Evolutionary conservation across 1,284 basidiomycete genomes (phyloP), one percentile per base, ranked within the genome.

Genomic region (Ceratobasidium sp.): DNA sequence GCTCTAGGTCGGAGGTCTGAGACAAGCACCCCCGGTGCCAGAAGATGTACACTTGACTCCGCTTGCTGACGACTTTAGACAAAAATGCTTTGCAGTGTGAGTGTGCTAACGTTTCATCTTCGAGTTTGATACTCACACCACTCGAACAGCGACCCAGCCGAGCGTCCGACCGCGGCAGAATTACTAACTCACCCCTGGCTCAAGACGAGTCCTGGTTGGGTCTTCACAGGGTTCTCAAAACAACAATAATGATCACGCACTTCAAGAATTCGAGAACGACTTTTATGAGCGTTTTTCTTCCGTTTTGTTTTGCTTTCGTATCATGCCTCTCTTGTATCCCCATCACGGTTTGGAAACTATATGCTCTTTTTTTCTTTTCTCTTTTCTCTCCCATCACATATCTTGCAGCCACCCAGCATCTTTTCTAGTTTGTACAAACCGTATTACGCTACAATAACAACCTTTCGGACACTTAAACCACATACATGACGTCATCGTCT

Each of bases 31-130:
- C 4, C 96, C 97, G 1, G 89, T 99, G 8, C 98, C 98, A 0
- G 86, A 90, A 11, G 94, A 95, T 78, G 90, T 98, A 51, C 84
- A 88, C 6, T 85, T 99, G 47, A 91, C 92, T 26, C 85, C 89
- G 13, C 87, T 91, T 73, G 96, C 94, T 10, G 89, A 93, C 78
- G 94, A 97, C 82, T 99, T 99, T 83, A 88, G 97, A 80, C 87
- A 89, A 80, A 91, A 91, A 82, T 99, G 98, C 84, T 96, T 99
- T 82, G 92, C 94, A 8, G 92, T 95, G 94, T 94, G 81, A 80
- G 92, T 85, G 28, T 15, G 75, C 74, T 68, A 31, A 17, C 6
- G 26, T 33, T 31, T 4, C 28, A 7, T 63, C n/a, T 45, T 63
- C 65, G 37, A 61, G 64, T 45, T 23, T 54, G 76, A 31, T 56